A percentile compares a stretch with the other conserved stretches of the same genome.
Conservation (phyloP, 257 asterid genomes). For the Thymus mandschuricus region DNA sequence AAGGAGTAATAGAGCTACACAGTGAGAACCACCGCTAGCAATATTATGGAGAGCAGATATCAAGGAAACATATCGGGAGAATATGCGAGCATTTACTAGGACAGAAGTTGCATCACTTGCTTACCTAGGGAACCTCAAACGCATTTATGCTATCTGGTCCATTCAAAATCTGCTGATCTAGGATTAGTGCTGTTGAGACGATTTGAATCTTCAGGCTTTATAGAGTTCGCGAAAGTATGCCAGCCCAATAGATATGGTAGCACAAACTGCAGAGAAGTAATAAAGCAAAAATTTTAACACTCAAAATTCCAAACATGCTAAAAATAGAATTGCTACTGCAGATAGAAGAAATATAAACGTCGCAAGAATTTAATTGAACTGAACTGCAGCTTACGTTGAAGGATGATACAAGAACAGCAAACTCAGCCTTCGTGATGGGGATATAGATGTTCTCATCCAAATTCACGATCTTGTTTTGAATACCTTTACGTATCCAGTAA, state of each 20-base stretch:
- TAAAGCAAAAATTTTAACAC: conserved; percentile 26
- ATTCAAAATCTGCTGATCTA: conserved; percentile 71
- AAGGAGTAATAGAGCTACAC: not conserved
- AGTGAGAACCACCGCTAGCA: not conserved
- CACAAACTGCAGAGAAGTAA: conserved; percentile 61
- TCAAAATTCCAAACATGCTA: not conserved
- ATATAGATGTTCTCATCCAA: conserved; percentile 84
- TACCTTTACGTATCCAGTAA: conserved; percentile 59
- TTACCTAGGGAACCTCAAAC: conserved; percentile 33
- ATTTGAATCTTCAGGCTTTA: conserved; percentile 68
- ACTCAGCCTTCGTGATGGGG: conserved; percentile 88
- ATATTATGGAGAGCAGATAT: conserved; percentile 3
- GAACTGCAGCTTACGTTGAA: conserved; percentile 68
- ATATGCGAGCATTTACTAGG: not conserved
- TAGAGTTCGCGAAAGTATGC: conserved; percentile 77
- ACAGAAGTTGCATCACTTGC: conserved; percentile 7
- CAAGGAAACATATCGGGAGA: conserved; percentile 14
- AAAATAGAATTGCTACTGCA: not conserved
- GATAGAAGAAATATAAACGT: conserved; percentile 1
- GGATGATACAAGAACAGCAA: conserved; percentile 75
- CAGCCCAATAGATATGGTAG: conserved; percentile 90
- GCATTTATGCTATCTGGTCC: conserved; percentile 64
- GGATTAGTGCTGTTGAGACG: conserved; percentile 55
- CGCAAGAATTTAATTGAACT: conserved; percentile 6
- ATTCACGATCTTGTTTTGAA: conserved; percentile 88